Evolutionary conservation across 139 green algal species (phyloP), one percentile per base, ranked within the genome.

Genomic region (Tetratostichococcus sp.): DNA sequence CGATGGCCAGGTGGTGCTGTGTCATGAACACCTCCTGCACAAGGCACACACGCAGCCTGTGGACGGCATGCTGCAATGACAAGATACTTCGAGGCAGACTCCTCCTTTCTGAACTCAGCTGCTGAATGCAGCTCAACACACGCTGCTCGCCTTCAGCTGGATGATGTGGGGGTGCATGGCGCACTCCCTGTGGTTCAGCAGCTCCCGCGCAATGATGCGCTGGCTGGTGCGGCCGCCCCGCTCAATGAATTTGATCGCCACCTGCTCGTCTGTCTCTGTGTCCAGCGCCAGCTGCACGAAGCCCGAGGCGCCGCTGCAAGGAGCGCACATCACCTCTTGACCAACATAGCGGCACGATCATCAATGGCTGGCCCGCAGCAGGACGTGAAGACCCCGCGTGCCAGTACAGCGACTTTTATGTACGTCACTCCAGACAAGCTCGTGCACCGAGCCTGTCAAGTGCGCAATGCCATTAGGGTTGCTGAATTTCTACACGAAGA

Each of bases 121-220:
- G n/a, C n/a, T n/a, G n/a, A 25, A 75, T 32, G 19, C 50, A 72
- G 14, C 26, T 19, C 33, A 4, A 57, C 39, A 50, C 39, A 34
- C 35, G 1, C 22, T 35, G 1, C 5, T 14, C 80, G 97, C 91
- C 68, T 94, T 92, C 83, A 90, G 97, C 78, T 85, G 91, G 6
- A 98, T 85, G 43, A 98, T 95, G 86, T 98, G 95, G 16, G 95
- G 95, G 79, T 98, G 95, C 17, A 93, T 83, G 31, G 97, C 85
- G 43, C 70, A 75, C 39, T 82, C 83, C 16, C 94, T 80, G 71
- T 98, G 94, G 79, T 98, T 98, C 34, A 97, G 69, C 69, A 98
- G 96, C 78, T 98, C 95, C 1, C 89, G 78, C 81, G 97, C 89
- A 32, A 98, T 62, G 26, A 86, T 77, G 34, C 80, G 78, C 58